Evolutionary conservation across 257 asterid species (phyloP).

Genomic region (Penstemon newberryi): DNA sequence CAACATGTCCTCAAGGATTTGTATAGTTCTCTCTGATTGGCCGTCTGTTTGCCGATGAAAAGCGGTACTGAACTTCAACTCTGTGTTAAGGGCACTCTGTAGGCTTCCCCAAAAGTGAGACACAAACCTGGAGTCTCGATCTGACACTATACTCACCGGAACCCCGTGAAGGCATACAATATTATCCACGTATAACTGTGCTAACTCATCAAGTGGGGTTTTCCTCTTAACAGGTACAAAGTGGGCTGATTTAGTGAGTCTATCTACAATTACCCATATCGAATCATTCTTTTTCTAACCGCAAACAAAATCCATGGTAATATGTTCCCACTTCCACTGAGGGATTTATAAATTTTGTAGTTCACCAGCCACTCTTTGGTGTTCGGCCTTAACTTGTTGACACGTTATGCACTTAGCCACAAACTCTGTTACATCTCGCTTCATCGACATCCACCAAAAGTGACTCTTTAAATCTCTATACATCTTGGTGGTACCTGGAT

Average conservation of each 20-base stretch:
- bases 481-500: constrained; percentile 6
- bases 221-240: background rate
- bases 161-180: background rate
- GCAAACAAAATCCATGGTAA: background rate
- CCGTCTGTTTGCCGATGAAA: background rate
- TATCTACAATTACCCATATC: constrained; percentile 8
- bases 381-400: constrained; percentile 12
- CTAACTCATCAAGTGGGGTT: background rate
- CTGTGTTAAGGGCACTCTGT: background rate
- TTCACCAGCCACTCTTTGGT: background rate
- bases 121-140: background rate
- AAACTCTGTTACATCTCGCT: background rate
- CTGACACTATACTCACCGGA: background rate
- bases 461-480: background rate
- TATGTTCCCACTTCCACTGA: background rate
- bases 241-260: background rate
- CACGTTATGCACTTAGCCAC: constrained; percentile 15
- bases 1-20: constrained; percentile 1
- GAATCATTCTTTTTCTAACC: background rate
- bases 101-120: background rate
- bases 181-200: background rate
- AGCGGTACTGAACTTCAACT: background rate
- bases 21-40: background rate
- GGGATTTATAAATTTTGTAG: background rate
- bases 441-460: constrained; percentile 12